Evolutionary conservation across 1,284 basidiomycete genomes (phyloP).

Genomic region (Cryptococcus sp.): DNA sequence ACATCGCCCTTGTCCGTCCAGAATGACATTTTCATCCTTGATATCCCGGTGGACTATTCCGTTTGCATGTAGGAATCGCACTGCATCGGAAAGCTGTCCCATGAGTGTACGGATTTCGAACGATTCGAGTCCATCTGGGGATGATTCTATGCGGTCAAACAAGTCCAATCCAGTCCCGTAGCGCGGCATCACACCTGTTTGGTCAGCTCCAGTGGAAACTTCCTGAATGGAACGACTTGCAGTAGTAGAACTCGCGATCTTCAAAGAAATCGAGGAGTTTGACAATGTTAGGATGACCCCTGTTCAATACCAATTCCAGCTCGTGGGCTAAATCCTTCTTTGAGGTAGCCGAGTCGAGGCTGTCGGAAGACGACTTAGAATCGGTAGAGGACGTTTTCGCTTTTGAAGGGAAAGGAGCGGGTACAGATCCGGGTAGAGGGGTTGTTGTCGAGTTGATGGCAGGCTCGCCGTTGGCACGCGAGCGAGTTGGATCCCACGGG

Average conservation of each 20-base stretch:
- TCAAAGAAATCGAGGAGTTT: slow-evolving; percentile 96
- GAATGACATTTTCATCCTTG: slow-evolving; percentile 92
- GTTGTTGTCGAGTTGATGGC: background rate
- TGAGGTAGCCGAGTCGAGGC: slow-evolving; percentile 7
- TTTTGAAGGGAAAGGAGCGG: too few species aligned
- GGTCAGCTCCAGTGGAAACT: background rate
- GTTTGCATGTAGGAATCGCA: slow-evolving; percentile 83
- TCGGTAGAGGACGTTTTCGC: background rate
- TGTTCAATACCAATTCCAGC: slow-evolving; percentile 31
- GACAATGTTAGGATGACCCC: slow-evolving; percentile 59
- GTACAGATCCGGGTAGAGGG: background rate
- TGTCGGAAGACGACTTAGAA: slow-evolving; percentile 1
- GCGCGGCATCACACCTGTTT: slow-evolving; percentile 51
- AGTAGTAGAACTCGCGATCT: slow-evolving; percentile 93
- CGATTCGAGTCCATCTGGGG: slow-evolving; percentile 77
- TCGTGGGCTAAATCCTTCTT: slow-evolving; percentile 37
- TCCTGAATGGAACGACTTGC: slow-evolving; percentile 47
- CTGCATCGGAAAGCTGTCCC: slow-evolving; percentile 88
- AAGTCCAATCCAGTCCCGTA: slow-evolving; percentile 63
- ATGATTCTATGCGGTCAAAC: slow-evolving; percentile 90
- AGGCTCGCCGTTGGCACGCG: slow-evolving; percentile 3
- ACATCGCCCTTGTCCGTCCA: slow-evolving; percentile 56
- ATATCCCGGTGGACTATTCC: slow-evolving; percentile 97
- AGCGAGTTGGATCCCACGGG: slow-evolving; percentile 68
- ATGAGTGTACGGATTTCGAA: slow-evolving; percentile 76